Evolutionary conservation across 192 early-diverging fungal genomes (phyloP), one percentile per base, ranked within the genome.

Genomic region (Mortierella antarctica): DNA sequence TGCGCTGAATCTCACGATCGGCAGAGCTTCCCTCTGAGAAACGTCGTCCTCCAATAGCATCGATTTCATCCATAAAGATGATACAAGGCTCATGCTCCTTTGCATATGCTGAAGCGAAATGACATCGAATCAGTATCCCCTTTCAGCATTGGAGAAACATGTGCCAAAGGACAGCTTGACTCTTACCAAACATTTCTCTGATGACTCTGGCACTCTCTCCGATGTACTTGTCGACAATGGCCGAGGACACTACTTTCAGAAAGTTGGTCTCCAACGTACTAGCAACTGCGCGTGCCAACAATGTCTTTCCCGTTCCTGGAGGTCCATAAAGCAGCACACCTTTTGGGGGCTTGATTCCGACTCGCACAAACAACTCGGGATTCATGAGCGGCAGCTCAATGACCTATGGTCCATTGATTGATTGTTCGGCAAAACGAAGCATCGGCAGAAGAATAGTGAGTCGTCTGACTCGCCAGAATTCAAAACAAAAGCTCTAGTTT

Each of bases 61-160:
- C 98, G 81, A 99, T 98, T 80, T 99, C 98, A 84, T 99, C 98
- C 97, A 99, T 99, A 73, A 99, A 99, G 49, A 99, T 99, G 66
- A 99, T 98, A 85, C 98, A 99, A 10, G 98, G 98, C 74, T 99
- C 96, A 83, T 99, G 98, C 81, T 98, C 97, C 71, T 93, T 95
- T 46, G 98, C 98, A 85, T 99, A 99, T 0, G 88, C 90, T 91
- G 31, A 67, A 31, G 31, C 31, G 31, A 31, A 31, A 31, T 31
- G 31, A 31, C 31, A n/a, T 5, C 14, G 23, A 1, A 8, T 31
- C 31, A 31, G 31, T 31, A 31, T 31, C 31, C 3, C 3, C 31
- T 31, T 31, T 31, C 31, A 31, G 1, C 31, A 31, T 31, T 2
- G 31, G 31, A 31, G 1, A 31, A 31, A 31, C 31, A 31, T 31